Evolutionary conservation across 2,329 filamentous ascomycete genomes (phyloP).

Genomic region (Trematosphaeria pertusa): DNA sequence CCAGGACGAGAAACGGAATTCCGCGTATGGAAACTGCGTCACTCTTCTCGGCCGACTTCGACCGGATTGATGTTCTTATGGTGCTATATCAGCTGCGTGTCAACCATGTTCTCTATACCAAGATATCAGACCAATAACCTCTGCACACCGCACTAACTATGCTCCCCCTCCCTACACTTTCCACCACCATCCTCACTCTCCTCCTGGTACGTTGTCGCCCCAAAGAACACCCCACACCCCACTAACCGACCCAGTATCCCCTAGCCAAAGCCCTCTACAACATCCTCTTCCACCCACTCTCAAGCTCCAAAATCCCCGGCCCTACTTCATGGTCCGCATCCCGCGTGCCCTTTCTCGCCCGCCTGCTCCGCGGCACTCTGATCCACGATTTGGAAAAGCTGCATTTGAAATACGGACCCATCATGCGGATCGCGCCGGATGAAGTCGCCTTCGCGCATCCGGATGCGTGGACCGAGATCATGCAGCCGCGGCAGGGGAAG

Average conservation of each 20-base stretch:
- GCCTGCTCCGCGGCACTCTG: slow-evolving; percentile 3
- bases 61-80: too few relatives aligned
- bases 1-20: too few relatives aligned
- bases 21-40: too few relatives aligned
- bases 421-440: slow-evolving; percentile 13
- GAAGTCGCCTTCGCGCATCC: slow-evolving; percentile 12
- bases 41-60: too few relatives aligned
- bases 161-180: too few relatives aligned
- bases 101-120: too few relatives aligned
- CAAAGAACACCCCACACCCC: too few relatives aligned
- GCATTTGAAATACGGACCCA: slow-evolving; percentile 10
- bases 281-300: slow-evolving; percentile 14
- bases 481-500: neutral
- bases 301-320: slow-evolving; percentile 11
- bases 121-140: too few relatives aligned
- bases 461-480: slow-evolving; percentile 19
- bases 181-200: too few relatives aligned
- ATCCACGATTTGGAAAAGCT: slow-evolving; percentile 7
- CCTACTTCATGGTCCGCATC: slow-evolving; percentile 9
- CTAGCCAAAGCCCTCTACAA: slow-evolving; percentile 8
- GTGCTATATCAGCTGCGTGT: too few relatives aligned
- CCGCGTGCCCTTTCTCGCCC: slow-evolving; percentile 9
- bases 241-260: slow-evolving; percentile 3
- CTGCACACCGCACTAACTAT: too few relatives aligned
- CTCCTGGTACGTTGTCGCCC: too few relatives aligned